phyloP scores from a whole-genome alignment of 2,329 filamentous ascomycete species.

The Sarocladium kiliense region DNA sequence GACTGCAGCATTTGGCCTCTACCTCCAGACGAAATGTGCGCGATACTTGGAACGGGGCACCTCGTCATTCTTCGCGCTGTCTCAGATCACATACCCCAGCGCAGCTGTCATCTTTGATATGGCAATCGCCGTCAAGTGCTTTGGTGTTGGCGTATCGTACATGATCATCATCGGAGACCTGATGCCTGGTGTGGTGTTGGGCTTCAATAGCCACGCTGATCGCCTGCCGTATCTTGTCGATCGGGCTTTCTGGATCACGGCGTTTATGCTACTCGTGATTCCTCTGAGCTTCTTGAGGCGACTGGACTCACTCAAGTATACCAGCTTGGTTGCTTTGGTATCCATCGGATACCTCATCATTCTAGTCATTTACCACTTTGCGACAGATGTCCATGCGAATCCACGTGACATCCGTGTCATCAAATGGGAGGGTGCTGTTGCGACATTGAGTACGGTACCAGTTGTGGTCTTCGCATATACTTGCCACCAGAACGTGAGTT shows the following conservation, averaged over 20 bases:
- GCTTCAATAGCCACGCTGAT: slow-evolving; percentile 64
- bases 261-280: slow-evolving; percentile 94
- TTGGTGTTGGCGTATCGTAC: slow-evolving; percentile 94
- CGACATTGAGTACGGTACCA: slow-evolving; percentile 78
- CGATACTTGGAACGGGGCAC: slow-evolving; percentile 86
- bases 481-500: slow-evolving; percentile 87
- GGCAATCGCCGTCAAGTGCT: slow-evolving; percentile 96
- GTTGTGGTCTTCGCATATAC: slow-evolving; percentile 99
- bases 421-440: slow-evolving; percentile 72
- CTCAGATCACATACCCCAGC: slow-evolving; percentile 94
- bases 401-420: slow-evolving; percentile 72
- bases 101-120: slow-evolving; percentile 92
- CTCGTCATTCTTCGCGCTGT: slow-evolving; percentile 93
- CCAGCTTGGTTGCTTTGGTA: slow-evolving; percentile 82
- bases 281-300: slow-evolving; percentile 87
- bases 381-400: slow-evolving; percentile 69
- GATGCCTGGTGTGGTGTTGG: slow-evolving; percentile 89
- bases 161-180: slow-evolving; percentile 98
- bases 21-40: slow-evolving; percentile 89
- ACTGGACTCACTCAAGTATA: slow-evolving; percentile 95
- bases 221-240: slow-evolving; percentile 71
- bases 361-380: slow-evolving; percentile 88
- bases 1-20: slow-evolving; percentile 87
- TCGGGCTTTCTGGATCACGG: slow-evolving; percentile 95
- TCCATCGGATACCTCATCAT: slow-evolving; percentile 94